A percentile compares a stretch with the other conserved stretches of the same genome.
Evolutionary conservation across 345 rosid species (phyloP).

Genomic region (Eucalyptus curtisii): DNA sequence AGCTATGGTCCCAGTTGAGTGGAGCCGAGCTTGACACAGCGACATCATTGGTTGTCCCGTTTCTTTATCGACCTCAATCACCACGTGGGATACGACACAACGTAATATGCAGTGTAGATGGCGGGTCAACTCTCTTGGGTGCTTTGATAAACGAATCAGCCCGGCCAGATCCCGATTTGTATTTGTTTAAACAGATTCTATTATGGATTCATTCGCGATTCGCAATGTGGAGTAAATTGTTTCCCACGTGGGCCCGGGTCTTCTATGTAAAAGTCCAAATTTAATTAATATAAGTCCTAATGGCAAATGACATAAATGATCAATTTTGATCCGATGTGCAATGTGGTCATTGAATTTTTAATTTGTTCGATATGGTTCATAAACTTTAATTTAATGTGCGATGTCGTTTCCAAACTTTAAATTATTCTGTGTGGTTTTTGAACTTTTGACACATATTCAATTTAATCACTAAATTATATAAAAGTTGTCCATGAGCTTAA

Average conservation of each 20-base stretch:
- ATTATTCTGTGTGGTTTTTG: accelerated
- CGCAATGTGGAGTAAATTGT: neutral
- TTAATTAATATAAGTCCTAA: too few relatives aligned
- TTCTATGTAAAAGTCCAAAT: neutral
- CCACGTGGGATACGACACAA: accelerated
- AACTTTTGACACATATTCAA: accelerated
- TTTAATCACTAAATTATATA: accelerated
- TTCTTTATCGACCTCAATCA: neutral
- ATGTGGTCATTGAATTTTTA: accelerated
- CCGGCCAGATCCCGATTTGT: neutral
- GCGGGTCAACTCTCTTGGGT: neutral
- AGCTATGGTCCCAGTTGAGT: neutral
- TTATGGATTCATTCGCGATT: neutral
- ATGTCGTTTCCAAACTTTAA: accelerated
- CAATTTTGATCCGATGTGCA: accelerated
- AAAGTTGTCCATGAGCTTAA: too few relatives aligned
- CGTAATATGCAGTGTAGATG: neutral
- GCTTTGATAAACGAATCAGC: neutral
- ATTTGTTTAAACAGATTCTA: neutral
- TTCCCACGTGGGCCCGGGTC: neutral
- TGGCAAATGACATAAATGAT: accelerated
- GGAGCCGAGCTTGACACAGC: neutral
- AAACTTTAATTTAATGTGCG: accelerated
- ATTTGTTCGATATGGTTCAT: accelerated
- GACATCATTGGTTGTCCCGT: neutral